These are phyloP conservation scores for Cystoisospora suis DNA, from an alignment of 169 alveolate species.

Conservation along the genomic window DNA sequence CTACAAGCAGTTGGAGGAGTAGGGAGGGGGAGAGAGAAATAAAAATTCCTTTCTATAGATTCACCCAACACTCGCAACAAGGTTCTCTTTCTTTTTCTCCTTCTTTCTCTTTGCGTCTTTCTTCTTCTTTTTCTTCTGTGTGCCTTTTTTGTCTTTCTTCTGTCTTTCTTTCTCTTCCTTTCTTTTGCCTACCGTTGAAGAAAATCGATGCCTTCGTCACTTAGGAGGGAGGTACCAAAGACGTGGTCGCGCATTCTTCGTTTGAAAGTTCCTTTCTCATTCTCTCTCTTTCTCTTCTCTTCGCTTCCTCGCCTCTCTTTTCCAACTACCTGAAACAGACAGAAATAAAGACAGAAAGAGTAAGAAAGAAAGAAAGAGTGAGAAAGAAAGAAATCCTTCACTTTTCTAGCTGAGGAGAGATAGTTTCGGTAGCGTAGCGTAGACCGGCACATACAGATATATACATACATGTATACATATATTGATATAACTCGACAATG, in stretches of 20 bases:
- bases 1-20: background rate
- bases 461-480: too few species aligned
- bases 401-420: background rate
- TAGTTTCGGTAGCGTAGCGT: too few species aligned
- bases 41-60: background rate
- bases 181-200: background rate
- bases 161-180: background rate
- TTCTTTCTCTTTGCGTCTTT: background rate
- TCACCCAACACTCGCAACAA: background rate
- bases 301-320: background rate
- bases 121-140: background rate
- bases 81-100: background rate
- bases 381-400: background rate
- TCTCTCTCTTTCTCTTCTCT: background rate
- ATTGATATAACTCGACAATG: background rate
- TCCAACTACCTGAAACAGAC: background rate
- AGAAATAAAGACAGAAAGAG: background rate
- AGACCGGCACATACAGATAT: background rate
- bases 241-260: background rate
- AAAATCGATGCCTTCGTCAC: constrained; percentile 2
- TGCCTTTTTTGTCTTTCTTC: background rate
- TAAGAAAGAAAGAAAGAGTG: background rate
- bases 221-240: background rate
- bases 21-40: background rate
- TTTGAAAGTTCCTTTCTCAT: background rate